phyloP scores from a whole-genome alignment of 1,284 basidiomycete genomes.

The Ustilago cynodontis region DNA sequence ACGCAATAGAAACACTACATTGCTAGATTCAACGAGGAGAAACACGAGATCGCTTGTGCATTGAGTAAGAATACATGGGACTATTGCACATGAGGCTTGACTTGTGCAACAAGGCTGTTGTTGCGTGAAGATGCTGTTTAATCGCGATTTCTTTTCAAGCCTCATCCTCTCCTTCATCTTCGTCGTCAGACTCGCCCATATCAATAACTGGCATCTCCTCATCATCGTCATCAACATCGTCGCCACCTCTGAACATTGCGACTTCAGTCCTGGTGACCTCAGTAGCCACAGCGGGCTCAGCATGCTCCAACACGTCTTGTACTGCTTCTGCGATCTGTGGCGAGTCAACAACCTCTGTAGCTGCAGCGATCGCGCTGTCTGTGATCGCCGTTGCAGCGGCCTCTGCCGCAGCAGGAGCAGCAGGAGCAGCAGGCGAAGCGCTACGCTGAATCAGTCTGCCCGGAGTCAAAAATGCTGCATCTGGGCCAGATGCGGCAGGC shows the following conservation, averaged over 20 bases:
- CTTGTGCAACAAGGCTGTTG: not conserved
- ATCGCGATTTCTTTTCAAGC: not conserved
- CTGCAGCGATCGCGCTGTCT: constrained; percentile 6
- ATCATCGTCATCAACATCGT: constrained; percentile 46
- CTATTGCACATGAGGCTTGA: not conserved
- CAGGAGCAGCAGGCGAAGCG: not conserved
- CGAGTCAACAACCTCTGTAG: constrained; percentile 10
- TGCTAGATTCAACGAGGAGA: not conserved
- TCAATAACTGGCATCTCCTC: constrained; percentile 58
- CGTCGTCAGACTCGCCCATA: constrained; percentile 50
- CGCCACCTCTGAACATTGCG: not conserved
- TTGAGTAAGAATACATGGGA: not conserved
- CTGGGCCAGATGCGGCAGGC: not conserved
- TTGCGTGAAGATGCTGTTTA: not conserved
- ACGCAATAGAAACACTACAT: not conserved
- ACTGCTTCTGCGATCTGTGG: constrained; percentile 9
- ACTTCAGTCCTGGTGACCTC: constrained; percentile 1
- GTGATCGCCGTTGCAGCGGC: not conserved
- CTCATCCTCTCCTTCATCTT: not conserved
- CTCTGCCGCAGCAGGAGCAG: too few relatives aligned
- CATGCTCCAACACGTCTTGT: constrained; percentile 5
- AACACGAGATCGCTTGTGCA: not conserved
- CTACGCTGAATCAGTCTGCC: not conserved
- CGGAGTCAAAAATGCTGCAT: constrained; percentile 7
- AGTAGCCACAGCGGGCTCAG: not conserved